phyloP scores from a whole-genome alignment of 257 asterid genomes.

The Scutellaria barbata region DNA sequence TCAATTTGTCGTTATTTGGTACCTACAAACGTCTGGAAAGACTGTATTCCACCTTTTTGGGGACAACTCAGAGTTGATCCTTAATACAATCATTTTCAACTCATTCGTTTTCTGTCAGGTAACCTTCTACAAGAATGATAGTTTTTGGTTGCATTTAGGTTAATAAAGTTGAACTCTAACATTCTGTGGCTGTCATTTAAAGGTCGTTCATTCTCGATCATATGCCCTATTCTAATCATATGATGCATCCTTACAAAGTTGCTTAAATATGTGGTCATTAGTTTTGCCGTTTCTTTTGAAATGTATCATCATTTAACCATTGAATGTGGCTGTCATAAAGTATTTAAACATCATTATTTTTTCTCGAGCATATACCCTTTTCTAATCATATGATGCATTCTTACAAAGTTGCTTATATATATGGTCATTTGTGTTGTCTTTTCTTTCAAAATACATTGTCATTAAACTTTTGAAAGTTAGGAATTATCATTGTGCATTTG shows the following conservation, averaged over 20 bases:
- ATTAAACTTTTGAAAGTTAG: not conserved
- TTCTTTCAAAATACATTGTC: not conserved
- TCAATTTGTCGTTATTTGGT: constrained; percentile 87
- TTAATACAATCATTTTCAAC: constrained; percentile 88
- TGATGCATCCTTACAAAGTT: not conserved
- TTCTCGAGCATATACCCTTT: not conserved
- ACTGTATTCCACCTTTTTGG: constrained; percentile 65
- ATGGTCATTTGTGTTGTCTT: not conserved
- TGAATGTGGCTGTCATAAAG: no score
- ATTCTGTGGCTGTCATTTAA: not conserved
- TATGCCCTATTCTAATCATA: not conserved
- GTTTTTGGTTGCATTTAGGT: not conserved
- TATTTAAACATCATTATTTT: not conserved
- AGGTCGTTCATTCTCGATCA: not conserved
- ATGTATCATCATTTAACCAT: not conserved
- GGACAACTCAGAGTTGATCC: constrained; percentile 66
- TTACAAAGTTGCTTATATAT: not conserved
- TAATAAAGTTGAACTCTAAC: not conserved
- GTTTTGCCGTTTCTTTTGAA: not conserved
- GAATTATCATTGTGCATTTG: no score
- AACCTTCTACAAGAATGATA: constrained; percentile 5
- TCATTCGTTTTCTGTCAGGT: constrained; percentile 96
- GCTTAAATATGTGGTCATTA: not conserved
- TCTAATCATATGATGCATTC: constrained; percentile 1
- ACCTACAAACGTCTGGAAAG: constrained; percentile 84